Conservation (phyloP, 2,329 filamentous ascomycete genomes). For the Spiromastix sp. region DNA sequence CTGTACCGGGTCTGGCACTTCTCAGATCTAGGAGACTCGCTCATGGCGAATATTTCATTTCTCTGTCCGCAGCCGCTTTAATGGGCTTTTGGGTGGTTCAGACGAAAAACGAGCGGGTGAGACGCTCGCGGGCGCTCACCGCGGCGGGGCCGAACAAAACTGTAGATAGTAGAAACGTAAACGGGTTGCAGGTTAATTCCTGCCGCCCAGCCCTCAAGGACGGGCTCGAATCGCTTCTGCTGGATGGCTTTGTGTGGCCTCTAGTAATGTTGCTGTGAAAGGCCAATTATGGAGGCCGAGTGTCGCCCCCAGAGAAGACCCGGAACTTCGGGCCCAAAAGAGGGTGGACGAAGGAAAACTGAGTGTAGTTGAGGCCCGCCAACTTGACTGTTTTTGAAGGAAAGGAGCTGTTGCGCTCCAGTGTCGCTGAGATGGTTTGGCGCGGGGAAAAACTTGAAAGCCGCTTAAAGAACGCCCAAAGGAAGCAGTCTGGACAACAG, state of each 20-base stretch:
- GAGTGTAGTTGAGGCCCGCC: conserved; percentile 68
- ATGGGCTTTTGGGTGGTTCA: background rate
- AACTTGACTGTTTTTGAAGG: conserved; percentile 65
- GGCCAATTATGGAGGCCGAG: conserved; percentile 98
- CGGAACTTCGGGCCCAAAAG: conserved; percentile 85
- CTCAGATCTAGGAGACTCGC: conserved; percentile 54
- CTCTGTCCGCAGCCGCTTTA: background rate
- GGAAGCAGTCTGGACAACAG: background rate
- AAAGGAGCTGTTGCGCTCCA: conserved; percentile 32
- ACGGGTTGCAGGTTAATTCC: conserved; percentile 21
- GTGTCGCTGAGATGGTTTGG: conserved; percentile 19
- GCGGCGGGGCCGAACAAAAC: conserved; percentile 8
- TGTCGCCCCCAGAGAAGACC: conserved; percentile 95
- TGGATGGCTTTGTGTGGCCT: conserved; percentile 9
- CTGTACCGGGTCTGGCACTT: conserved; percentile 50
- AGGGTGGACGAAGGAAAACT: conserved; percentile 70
- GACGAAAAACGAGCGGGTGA: conserved; percentile 1
- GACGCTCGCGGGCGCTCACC: conserved; percentile 10
- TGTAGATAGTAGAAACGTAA: conserved; percentile 4
- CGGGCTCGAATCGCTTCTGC: conserved; percentile 26
- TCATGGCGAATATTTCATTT: conserved; percentile 25
- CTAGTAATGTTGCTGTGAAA: conserved; percentile 4
- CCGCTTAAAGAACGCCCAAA: background rate
- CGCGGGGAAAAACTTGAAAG: conserved; percentile 5
- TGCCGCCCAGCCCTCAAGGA: conserved; percentile 33